Percentiles rank a stretch among this genome's conserved stretches.
Evolutionary conservation across 176 grass and related monocot genomes (phyloP).

Genomic region (Echinochloa phyllopogon): DNA sequence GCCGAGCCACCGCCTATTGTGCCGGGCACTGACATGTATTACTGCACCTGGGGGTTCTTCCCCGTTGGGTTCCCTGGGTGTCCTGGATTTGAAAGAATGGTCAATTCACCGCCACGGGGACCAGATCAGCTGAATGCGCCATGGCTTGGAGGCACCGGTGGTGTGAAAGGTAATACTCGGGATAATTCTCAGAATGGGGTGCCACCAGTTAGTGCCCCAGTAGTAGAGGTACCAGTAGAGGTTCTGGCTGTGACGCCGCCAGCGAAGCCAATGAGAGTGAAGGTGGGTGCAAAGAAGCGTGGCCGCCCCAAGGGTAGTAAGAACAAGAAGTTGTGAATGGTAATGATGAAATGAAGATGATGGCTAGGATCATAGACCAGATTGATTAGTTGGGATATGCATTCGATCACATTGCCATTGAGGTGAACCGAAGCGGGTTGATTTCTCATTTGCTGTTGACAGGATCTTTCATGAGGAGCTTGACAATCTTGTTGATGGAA

Average conservation of each 20-base stretch:
- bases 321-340: constrained; percentile 56
- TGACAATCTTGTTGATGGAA: constrained; percentile 1
- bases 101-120: constrained; percentile 40
- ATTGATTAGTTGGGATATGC: constrained; percentile 11
- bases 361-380: constrained; percentile 16
- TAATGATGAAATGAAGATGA: constrained; percentile 20
- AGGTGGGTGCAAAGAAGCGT: constrained; percentile 59
- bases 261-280: constrained; percentile 40
- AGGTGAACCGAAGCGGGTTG: constrained; percentile 27
- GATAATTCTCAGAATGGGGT: constrained; percentile 37
- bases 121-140: constrained; percentile 25
- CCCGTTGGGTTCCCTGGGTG: constrained; percentile 81
- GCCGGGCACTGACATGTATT: constrained; percentile 85
- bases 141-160: constrained; percentile 33
- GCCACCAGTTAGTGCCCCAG: constrained; percentile 23
- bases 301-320: constrained; percentile 64
- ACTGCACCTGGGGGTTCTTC: constrained; percentile 94
- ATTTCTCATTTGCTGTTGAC: constrained; percentile 16
- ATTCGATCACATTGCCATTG: background rate
- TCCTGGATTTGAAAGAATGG: constrained; percentile 57
- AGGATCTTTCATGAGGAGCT: constrained; percentile 16
- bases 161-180: background rate
- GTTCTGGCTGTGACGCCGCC: background rate
- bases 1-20: constrained; percentile 69
- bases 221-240: constrained; percentile 27